Evolutionary conservation across 176 grass and related monocot species (phyloP).

Genomic region (Zea mays): Zm-B73-REFERENCE-NAM-5.0 NC_050101.1:121836501-121837000

Average conservation of each 20-base stretch:
- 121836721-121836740: constrained; percentile 59
- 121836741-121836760: constrained; percentile 14
- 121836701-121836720: constrained; percentile 34
- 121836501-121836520: constrained; percentile 34
- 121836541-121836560: constrained; percentile 34
- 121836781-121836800: constrained; percentile 36
- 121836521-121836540: neutral
- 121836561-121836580: constrained; percentile 47
- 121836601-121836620: constrained; percentile 77
- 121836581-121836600: constrained; percentile 89
- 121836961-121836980: no score
- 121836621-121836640: constrained; percentile 15
- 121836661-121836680: constrained; percentile 55
- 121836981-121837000: no score
- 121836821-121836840: constrained; percentile 40
- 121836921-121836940: no score
- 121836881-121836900: no score
- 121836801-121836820: constrained; percentile 76
- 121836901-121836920: no score
- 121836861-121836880: no score
- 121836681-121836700: constrained; percentile 40
- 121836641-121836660: constrained; percentile 2
- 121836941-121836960: no score
- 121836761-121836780: constrained; percentile 47
- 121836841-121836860: constrained; percentile 49